Evolutionary conservation across 495 filamentous ascomycete species (phyloP), one percentile per base, ranked within the genome.

Genomic region (Neurospora sp.): DNA sequence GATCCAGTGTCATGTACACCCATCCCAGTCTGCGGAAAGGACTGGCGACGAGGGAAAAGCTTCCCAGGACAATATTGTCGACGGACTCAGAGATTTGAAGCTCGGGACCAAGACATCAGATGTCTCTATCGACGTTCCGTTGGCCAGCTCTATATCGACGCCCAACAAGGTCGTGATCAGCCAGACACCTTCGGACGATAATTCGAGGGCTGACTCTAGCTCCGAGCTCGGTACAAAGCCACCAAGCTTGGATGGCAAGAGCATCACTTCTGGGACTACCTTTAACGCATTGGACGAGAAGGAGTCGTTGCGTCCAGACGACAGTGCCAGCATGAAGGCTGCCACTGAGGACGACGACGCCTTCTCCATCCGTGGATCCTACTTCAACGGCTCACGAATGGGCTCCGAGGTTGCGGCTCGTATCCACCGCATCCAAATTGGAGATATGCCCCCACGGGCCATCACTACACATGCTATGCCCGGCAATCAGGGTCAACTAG

Each of bases 311-410:
- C 91, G 93, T 3, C 94, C 94, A 5, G 94, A 97, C 82, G 94
- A 98, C 75, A 97, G 94, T 79, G 94, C 94, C 20, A 97, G 94
- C 77, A 89, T 95, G 22, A 93, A 94, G 81, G 94, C 93, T 39
- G 85, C 86, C 2, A 89, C 89, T 12, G 94, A 97, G 73, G 94
- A 98, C 76, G 94, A 97, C 74, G 93, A 96, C 76, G 86, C 89
- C 31, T 90, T 93, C 71, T 94, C 93, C 3, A 82, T 88, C 37
- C 87, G 89, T 70, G 91, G 89, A 27, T 94, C 93, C 48, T 88
- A 90, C 44, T 86, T 90, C 48, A 87, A 91, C 18, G 90, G 89
- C 61, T 94, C 93, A 12, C 84, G 92, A 48, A 89, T 92, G 71
- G 91, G 92, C 9, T 96, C 94, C 35, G 94, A 97, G 74, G 86